Base-by-base conservation (phyloP, 495 filamentous ascomycete genomes). In the Aspergillus egyptiacus region DNA sequence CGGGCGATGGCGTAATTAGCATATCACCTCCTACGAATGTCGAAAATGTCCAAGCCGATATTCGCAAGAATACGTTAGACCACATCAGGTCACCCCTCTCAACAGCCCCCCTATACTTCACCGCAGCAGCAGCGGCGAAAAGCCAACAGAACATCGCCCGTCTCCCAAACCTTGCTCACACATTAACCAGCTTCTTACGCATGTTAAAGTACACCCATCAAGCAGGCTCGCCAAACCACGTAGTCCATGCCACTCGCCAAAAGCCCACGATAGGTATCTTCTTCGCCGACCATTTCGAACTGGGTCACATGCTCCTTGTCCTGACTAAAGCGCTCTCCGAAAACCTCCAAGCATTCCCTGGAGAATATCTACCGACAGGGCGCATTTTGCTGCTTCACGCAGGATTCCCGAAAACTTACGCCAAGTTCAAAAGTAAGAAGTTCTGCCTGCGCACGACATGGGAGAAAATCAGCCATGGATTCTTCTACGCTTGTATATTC, bases 371-470 rank as follows among this genome's bases (percentile, higher is more conserved):
- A 27, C 15, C 27, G 13, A 42, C 27, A 1, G 68, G 65, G 10
- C 63, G 54, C 9, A 63, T 74, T 6, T 67, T 74, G 46, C 56
- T 74, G 39, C 48, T 74, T 18, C 54, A 64, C 27, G 48, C 53
- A 8, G 44, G 37, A 11, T 51, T 72, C 13, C 33, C 70, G 5
- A 15, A 43, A 13, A 48, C 55, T n/a, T 41, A 46, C 15, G 24
- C 45, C 2, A 34, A 48, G 2, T 40, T 54, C 18, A 56, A 50
- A 0, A 55, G 64, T 54, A 4, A 32, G 2, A 52, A 48, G 5
- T 68, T 64, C 19, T 63, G 60, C 25, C 43, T 71, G 3, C 55
- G 45, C 1, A 33, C 55, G 5, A 67, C 64, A 4, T 72, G 71
- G 71, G 34, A 52, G 6, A 42, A 54, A 14, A 53, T 69, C 25